Conservation (phyloP, 768 basidiomycete genomes). For the Lactarius hatsudake region DNA sequence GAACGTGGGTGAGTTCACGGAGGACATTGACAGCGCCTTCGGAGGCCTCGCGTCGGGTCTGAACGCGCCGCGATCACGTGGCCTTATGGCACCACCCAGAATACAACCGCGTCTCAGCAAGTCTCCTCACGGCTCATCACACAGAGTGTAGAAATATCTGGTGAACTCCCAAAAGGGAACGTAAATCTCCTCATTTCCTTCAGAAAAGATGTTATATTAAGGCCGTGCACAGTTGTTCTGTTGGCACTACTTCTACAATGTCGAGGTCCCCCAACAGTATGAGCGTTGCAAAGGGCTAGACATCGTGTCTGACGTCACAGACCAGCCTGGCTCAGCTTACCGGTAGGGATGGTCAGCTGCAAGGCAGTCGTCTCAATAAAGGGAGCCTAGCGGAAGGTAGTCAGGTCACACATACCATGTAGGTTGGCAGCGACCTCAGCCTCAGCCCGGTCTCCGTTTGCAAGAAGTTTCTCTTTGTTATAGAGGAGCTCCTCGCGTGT, state of each 20-base stretch:
- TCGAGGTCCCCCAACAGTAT: neutral
- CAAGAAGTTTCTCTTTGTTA: conserved; percentile 98
- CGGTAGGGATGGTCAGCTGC: conserved; percentile 87
- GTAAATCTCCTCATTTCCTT: neutral
- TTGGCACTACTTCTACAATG: conserved; percentile 4
- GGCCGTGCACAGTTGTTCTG: neutral
- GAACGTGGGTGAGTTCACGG: conserved; percentile 29
- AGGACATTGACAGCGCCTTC: conserved; percentile 17
- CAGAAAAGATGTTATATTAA: conserved; percentile 11
- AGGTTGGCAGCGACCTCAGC: conserved; percentile 97
- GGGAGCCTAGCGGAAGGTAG: conserved; percentile 11
- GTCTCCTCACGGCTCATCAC: neutral
- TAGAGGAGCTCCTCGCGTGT: conserved; percentile 97
- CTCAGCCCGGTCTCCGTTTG: conserved; percentile 94
- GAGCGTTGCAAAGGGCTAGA: neutral
- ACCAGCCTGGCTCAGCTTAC: conserved; percentile 38
- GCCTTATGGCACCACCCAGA: neutral
- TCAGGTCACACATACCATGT: conserved; percentile 58
- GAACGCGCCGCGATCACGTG: conserved; percentile 24
- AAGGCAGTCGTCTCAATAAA: conserved; percentile 27
- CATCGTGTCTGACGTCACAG: neutral
- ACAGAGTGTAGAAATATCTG: neutral
- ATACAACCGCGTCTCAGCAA: neutral
- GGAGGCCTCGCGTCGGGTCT: neutral
- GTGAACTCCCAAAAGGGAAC: neutral